Conservation (phyloP, 2,329 filamentous ascomycete species). For the Neofusicoccum sp. region DNA sequence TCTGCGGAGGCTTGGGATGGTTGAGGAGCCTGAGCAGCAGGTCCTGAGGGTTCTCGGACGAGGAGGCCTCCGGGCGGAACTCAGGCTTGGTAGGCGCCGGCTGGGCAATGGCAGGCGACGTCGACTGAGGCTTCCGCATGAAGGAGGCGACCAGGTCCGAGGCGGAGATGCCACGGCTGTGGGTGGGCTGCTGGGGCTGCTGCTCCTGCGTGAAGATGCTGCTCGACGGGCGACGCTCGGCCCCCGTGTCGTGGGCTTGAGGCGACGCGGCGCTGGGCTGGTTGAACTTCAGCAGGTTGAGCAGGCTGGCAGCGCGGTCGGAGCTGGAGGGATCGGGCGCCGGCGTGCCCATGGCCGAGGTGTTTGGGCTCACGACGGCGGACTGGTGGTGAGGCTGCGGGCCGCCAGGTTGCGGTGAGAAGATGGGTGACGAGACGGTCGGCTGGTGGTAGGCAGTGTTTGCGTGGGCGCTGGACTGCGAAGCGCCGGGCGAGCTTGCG, state of each 20-base stretch:
- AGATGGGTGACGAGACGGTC: slow-evolving; percentile 57
- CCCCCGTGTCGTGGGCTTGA: slow-evolving; percentile 33
- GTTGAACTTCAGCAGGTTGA: slow-evolving; percentile 66
- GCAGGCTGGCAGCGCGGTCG: slow-evolving; percentile 55
- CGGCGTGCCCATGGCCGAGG: slow-evolving; percentile 45
- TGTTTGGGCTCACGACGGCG: slow-evolving; percentile 58
- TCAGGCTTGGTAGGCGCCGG: slow-evolving; percentile 30
- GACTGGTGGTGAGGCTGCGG: slow-evolving; percentile 57
- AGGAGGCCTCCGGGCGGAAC: slow-evolving; percentile 23
- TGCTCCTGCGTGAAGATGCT: slow-evolving; percentile 18
- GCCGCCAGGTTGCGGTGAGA: slow-evolving; percentile 54
- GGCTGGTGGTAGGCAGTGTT: slow-evolving; percentile 50
- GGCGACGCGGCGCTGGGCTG: slow-evolving; percentile 40
- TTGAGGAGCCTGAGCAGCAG: slow-evolving; percentile 85
- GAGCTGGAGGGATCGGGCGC: slow-evolving; percentile 41
- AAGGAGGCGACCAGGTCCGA: slow-evolving; percentile 59
- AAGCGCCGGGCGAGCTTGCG: slow-evolving; percentile 20
- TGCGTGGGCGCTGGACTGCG: slow-evolving; percentile 11
- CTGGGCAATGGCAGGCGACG: slow-evolving; percentile 31
- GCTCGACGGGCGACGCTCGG: slow-evolving; percentile 26
- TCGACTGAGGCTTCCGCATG: slow-evolving; percentile 45
- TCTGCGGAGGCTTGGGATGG: slow-evolving; percentile 57
- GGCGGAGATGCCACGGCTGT: slow-evolving; percentile 48
- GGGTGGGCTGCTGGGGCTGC: slow-evolving; percentile 24
- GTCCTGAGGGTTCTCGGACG: slow-evolving; percentile 69